These are phyloP conservation scores for Apiospora arundinis DNA, from an alignment of 2,329 filamentous ascomycete genomes.

Conservation along the genomic window DNA sequence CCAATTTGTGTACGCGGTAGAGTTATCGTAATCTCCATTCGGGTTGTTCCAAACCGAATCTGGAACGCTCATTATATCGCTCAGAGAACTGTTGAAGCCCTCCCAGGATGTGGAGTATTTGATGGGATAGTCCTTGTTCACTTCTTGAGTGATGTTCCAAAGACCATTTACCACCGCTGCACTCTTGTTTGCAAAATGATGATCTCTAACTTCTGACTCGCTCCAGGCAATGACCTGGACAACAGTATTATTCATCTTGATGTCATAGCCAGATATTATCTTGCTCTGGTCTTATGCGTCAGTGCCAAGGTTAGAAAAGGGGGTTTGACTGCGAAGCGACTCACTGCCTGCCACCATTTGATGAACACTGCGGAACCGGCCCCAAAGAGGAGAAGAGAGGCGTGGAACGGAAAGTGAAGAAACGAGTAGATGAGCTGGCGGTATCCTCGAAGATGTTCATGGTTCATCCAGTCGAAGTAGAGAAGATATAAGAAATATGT, in stretches of 20 bases:
- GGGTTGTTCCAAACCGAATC: neutral
- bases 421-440: conserved; percentile 64
- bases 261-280: neutral
- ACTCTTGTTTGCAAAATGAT: neutral
- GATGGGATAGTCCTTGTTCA: neutral
- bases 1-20: too few species aligned
- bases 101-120: neutral
- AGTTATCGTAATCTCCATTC: too few species aligned
- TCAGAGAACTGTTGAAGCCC: neutral
- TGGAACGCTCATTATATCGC: neutral
- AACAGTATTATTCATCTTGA: neutral
- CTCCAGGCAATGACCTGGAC: neutral
- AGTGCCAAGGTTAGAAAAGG: too few species aligned
- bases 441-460: conserved; percentile 55
- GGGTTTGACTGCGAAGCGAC: neutral
- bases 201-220: neutral
- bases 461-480: conserved; percentile 67
- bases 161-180: neutral
- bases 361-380: conserved; percentile 65
- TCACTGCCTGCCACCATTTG: conserved; percentile 46
- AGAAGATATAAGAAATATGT: conserved; percentile 51
- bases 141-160: neutral
- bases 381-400: conserved; percentile 65
- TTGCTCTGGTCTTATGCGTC: too few species aligned
- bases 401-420: conserved; percentile 68